These are phyloP conservation scores for Pseudomassariella vexata DNA, from an alignment of 2,329 filamentous ascomycete species.

Conservation along the genomic window DNA sequence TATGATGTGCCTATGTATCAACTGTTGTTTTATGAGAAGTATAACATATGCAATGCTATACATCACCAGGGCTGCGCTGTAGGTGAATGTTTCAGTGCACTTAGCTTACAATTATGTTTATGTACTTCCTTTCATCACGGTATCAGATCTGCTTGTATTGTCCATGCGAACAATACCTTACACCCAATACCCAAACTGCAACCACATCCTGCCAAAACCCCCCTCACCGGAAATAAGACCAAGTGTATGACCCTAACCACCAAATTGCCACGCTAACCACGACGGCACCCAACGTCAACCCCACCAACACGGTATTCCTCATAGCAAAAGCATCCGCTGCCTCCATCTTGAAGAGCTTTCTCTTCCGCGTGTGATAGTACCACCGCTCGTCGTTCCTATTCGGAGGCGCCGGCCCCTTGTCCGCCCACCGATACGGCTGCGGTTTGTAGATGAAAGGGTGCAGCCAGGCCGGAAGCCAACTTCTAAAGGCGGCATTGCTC, in stretches of 20 bases:
- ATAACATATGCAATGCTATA: too few relatives aligned
- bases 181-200: too few relatives aligned
- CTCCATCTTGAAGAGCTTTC: constrained; percentile 57
- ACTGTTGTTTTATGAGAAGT: too few relatives aligned
- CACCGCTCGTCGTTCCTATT: constrained; percentile 23
- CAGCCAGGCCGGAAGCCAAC: constrained; percentile 32
- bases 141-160: too few relatives aligned
- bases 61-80: too few relatives aligned
- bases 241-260: constrained; percentile 8
- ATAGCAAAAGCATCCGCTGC: constrained; percentile 59
- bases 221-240: constrained; percentile 1
- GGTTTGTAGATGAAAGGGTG: constrained; percentile 33
- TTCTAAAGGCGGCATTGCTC: too few relatives aligned
- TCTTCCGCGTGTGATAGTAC: constrained; percentile 52
- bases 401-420: constrained; percentile 4
- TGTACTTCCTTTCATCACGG: too few relatives aligned
- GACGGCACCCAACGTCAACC: constrained; percentile 33
- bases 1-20: too few relatives aligned
- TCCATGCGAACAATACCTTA: too few relatives aligned
- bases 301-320: constrained; percentile 45
- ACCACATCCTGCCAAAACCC: too few relatives aligned
- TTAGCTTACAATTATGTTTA: too few relatives aligned
- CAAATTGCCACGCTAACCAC: constrained; percentile 22
- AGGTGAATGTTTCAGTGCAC: too few relatives aligned
- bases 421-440: constrained; percentile 30